These are phyloP conservation scores for Begonia fuchsioides DNA, from an alignment of 306 rosid species.

Conservation along the genomic window DNA sequence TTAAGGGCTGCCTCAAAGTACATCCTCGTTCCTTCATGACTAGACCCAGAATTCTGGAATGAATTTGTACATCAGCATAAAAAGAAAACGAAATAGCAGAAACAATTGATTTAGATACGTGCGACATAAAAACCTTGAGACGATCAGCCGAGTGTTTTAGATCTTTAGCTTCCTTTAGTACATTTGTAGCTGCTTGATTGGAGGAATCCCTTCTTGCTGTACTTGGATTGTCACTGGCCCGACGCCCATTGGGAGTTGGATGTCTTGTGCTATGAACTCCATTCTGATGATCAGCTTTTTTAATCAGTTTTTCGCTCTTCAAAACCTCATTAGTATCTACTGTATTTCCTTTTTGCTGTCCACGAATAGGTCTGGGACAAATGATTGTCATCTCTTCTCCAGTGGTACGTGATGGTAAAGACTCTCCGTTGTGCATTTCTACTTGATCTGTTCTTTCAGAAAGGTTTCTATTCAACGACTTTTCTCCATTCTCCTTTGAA, in stretches of 20 bases:
- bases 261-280: constrained; percentile 59
- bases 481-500: constrained; percentile 23
- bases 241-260: constrained; percentile 43
- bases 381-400: constrained; percentile 32
- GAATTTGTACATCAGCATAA: constrained; percentile 2
- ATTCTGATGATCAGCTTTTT: constrained; percentile 57
- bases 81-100: constrained; percentile 17
- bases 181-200: constrained; percentile 59
- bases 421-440: constrained; percentile 38
- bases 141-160: constrained; percentile 93
- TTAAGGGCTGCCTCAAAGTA: constrained; percentile 94
- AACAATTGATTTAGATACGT: constrained; percentile 12
- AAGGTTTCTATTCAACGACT: constrained; percentile 35
- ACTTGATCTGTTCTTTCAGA: constrained; percentile 45
- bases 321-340: constrained; percentile 29
- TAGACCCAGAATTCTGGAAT: constrained; percentile 66
- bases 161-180: constrained; percentile 85
- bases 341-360: constrained; percentile 41
- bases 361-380: constrained; percentile 33
- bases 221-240: constrained; percentile 67
- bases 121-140: constrained; percentile 37
- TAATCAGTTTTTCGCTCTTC: constrained; percentile 41
- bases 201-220: constrained; percentile 69
- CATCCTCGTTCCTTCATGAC: constrained; percentile 44
- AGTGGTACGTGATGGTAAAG: constrained; percentile 32